These are phyloP conservation scores for Echinosophora koreensis DNA, from an alignment of 306 rosid genomes.

Conservation along the genomic window DNA sequence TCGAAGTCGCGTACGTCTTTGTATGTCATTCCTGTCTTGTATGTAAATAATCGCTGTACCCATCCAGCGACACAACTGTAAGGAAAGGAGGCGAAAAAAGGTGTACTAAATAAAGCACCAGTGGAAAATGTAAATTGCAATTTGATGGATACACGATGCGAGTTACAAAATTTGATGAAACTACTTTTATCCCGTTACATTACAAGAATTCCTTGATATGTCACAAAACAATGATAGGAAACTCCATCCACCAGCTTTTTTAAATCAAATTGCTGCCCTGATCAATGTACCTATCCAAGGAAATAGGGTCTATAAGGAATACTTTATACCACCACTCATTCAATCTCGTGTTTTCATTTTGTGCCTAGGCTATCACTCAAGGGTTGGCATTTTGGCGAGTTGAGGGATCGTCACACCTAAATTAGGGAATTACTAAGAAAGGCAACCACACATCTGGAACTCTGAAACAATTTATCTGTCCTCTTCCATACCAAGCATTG, in stretches of 20 bases:
- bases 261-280: slow-evolving; percentile 26
- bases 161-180: slow-evolving; percentile 32
- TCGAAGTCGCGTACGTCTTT: slow-evolving; percentile 51
- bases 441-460: slow-evolving; percentile 75
- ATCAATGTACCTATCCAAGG: slow-evolving; percentile 12
- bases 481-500: slow-evolving; percentile 81
- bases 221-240: slow-evolving; percentile 23
- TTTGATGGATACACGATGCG: slow-evolving; percentile 2
- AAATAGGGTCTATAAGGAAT: neutral
- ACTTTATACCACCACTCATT: neutral
- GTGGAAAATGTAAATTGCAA: slow-evolving; percentile 9
- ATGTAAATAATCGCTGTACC: neutral
- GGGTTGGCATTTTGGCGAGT: slow-evolving; percentile 7
- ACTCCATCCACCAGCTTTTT: slow-evolving; percentile 27
- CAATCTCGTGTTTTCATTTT: neutral
- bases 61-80: neutral
- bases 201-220: neutral
- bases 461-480: slow-evolving; percentile 81
- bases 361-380: slow-evolving; percentile 20
- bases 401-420: slow-evolving; percentile 43
- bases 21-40: neutral
- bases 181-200: slow-evolving; percentile 11
- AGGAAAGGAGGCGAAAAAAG: neutral
- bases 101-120: neutral
- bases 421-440: slow-evolving; percentile 83